A percentile compares a stretch with the other conserved stretches of the same genome.
These are phyloP conservation scores for Apiospora rasikravindrae DNA, from an alignment of 2,329 filamentous ascomycete genomes.

Conservation along the genomic window DNA sequence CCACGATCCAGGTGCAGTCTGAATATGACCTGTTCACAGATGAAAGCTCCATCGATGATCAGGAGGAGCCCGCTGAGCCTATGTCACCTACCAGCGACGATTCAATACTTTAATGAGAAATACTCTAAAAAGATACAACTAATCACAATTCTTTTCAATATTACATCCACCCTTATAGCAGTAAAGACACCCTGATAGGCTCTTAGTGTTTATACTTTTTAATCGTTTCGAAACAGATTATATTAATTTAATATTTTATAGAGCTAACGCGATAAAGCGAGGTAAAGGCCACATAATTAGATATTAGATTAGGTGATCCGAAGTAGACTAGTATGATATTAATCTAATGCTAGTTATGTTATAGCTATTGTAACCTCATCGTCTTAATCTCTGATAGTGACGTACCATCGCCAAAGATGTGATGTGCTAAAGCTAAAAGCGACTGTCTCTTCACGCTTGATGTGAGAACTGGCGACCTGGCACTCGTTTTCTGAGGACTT, in stretches of 20 bases:
- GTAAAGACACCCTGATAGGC: background rate
- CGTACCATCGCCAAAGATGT: background rate
- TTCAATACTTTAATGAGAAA: background rate
- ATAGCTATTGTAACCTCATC: background rate
- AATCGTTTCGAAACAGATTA: no score
- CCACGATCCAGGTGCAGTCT: constrained; percentile 1
- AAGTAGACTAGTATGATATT: background rate
- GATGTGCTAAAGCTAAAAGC: constrained; percentile 5
- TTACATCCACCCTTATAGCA: background rate
- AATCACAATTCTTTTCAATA: background rate
- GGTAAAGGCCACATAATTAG: no score
- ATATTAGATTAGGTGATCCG: background rate
- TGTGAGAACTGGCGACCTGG: background rate
- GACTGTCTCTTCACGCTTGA: background rate
- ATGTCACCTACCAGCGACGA: background rate
- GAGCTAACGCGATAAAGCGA: no score
- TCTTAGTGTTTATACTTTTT: no score
- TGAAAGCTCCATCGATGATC: background rate
- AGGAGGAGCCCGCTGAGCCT: background rate
- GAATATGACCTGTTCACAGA: background rate
- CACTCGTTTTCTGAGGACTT: background rate
- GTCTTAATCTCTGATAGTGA: background rate
- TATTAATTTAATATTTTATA: no score
- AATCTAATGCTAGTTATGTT: background rate
- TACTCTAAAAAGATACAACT: background rate